Conservation (phyloP, 495 filamentous ascomycete genomes). For the Penicillium steckii region DNA sequence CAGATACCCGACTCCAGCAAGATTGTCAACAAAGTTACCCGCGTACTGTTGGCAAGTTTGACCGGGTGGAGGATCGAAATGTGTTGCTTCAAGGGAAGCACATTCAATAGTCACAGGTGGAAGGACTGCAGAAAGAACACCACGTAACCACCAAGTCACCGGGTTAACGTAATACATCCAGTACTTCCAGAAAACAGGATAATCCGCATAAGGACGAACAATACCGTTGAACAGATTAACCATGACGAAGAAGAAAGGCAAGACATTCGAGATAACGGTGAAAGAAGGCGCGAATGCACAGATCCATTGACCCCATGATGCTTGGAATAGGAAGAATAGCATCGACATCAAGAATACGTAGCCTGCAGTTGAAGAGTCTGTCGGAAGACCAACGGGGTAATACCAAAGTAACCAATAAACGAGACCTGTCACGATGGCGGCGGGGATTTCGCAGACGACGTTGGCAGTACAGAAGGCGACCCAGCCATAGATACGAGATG, state of each 20-base stretch:
- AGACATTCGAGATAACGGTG: conserved; percentile 73
- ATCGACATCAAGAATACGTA: conserved; percentile 85
- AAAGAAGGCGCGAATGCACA: conserved; percentile 77
- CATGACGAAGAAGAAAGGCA: conserved; percentile 67
- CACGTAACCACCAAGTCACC: conserved; percentile 70
- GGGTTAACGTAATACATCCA: conserved; percentile 77
- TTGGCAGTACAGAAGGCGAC: conserved; percentile 77
- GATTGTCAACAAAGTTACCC: conserved; percentile 45
- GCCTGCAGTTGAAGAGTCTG: conserved; percentile 61
- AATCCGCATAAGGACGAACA: conserved; percentile 60
- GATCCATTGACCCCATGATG: conserved; percentile 82
- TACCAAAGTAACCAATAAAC: conserved; percentile 83
- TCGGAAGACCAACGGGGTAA: conserved; percentile 69
- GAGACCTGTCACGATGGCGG: conserved; percentile 57
- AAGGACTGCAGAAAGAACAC: conserved; percentile 64
- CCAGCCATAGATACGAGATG: conserved; percentile 79
- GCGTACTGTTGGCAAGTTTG: conserved; percentile 64
- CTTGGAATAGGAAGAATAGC: conserved; percentile 77
- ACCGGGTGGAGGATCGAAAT: conserved; percentile 63
- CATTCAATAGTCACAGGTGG: conserved; percentile 57
- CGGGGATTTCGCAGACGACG: conserved; percentile 74
- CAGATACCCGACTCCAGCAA: conserved; percentile 55
- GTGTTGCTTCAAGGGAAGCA: conserved; percentile 56
- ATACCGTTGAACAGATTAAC: conserved; percentile 78
- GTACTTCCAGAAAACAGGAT: conserved; percentile 81